These are phyloP conservation scores for California macrophylla DNA, from an alignment of 441 rosid species.

Conservation along the genomic window DNA sequence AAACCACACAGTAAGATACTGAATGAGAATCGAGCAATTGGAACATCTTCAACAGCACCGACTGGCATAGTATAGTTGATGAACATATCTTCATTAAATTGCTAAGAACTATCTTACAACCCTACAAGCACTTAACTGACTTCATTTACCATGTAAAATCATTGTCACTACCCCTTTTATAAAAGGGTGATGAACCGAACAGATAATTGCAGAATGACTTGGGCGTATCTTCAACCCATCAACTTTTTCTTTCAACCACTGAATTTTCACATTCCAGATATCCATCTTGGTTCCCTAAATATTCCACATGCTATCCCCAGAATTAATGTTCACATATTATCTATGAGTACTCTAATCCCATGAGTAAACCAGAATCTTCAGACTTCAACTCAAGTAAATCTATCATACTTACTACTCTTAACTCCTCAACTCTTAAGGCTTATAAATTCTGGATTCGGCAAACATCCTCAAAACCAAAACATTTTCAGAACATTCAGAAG, in stretches of 20 bases:
- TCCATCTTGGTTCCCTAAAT: too few relatives aligned
- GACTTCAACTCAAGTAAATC: too few relatives aligned
- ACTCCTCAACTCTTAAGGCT: neutral
- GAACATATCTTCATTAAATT: neutral
- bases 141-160: neutral
- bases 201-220: too few relatives aligned
- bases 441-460: neutral
- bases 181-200: neutral
- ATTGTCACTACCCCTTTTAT: neutral
- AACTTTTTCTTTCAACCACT: too few relatives aligned
- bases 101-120: neutral
- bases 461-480: neutral
- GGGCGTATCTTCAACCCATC: too few relatives aligned
- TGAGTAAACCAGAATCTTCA: too few relatives aligned
- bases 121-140: constrained; percentile 1
- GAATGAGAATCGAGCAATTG: neutral
- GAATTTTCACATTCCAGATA: too few relatives aligned
- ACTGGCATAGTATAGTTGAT: neutral
- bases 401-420: too few relatives aligned
- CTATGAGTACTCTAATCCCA: too few relatives aligned
- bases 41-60: constrained; percentile 9
- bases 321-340: too few relatives aligned
- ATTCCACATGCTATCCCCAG: too few relatives aligned
- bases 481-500: neutral
- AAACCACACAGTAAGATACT: neutral